phyloP scores from a whole-genome alignment of 371 early-diverging fungal species.

The Syncephalastrum contaminatum region DNA sequence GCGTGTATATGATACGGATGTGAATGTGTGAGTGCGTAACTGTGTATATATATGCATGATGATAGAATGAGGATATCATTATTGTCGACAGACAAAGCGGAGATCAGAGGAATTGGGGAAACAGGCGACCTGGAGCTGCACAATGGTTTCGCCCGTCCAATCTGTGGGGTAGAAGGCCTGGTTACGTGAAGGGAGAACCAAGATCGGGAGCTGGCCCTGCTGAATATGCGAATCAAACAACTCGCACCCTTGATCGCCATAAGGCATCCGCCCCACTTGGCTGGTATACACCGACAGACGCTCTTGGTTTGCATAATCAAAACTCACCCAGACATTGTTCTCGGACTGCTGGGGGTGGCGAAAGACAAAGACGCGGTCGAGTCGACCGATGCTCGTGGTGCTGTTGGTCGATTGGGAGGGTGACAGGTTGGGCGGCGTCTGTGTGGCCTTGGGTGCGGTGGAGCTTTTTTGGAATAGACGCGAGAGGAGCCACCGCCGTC shows the following conservation, averaged over 20 bases:
- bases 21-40: neutral
- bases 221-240: constrained; percentile 32
- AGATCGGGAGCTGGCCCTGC: constrained; percentile 22
- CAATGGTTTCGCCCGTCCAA: constrained; percentile 10
- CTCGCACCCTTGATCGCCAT: constrained; percentile 15
- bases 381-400: constrained; percentile 7
- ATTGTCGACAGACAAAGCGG: constrained; percentile 13
- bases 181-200: constrained; percentile 14
- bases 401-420: constrained; percentile 2
- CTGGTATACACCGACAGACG: constrained; percentile 7
- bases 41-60: constrained; percentile 1
- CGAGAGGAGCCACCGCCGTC: neutral
- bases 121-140: constrained; percentile 12
- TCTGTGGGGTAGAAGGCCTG: constrained; percentile 22
- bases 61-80: neutral
- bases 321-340: constrained; percentile 25
- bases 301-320: constrained; percentile 33
- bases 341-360: constrained; percentile 7
- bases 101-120: constrained; percentile 10
- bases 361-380: constrained; percentile 33
- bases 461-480: no score
- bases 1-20: neutral
- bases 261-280: constrained; percentile 4
- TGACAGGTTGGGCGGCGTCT: no score
- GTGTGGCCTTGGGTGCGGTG: no score